Evolutionary conservation across 129 eudicot species (phyloP).

Genomic region (Escallonia herrerae): DNA sequence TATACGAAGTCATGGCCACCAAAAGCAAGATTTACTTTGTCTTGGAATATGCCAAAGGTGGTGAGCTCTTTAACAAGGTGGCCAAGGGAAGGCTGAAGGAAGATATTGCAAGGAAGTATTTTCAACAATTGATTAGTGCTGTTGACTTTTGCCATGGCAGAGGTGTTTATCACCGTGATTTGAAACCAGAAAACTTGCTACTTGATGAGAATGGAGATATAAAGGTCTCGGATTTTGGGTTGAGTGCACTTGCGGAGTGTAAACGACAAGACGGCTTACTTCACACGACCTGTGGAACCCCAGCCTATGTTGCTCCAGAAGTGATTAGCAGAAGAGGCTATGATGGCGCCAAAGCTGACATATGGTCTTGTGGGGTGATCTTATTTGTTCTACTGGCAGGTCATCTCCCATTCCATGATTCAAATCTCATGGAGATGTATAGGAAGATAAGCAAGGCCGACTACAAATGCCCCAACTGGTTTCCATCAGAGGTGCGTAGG

Average conservation of each 20-base stretch:
- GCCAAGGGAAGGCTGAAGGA: constrained; percentile 63
- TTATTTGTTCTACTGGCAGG: constrained; percentile 58
- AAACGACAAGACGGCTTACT: constrained; percentile 52
- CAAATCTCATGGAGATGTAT: constrained; percentile 66
- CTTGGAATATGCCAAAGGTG: constrained; percentile 45
- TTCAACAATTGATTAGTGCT: constrained; percentile 60
- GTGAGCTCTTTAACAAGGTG: constrained; percentile 48
- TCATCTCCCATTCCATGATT: constrained; percentile 61
- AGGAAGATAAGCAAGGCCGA: constrained; percentile 63
- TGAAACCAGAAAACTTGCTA: constrained; percentile 63
- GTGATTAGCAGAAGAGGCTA: constrained; percentile 65
- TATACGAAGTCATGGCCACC: constrained; percentile 74
- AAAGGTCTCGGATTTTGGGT: constrained; percentile 75
- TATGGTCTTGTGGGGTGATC: constrained; percentile 87
- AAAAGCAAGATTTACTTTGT: constrained; percentile 63
- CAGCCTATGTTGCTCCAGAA: constrained; percentile 78
- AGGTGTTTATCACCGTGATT: constrained; percentile 75
- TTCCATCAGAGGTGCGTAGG: constrained; percentile 49
- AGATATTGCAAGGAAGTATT: constrained; percentile 56
- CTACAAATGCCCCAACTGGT: constrained; percentile 61
- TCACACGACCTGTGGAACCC: constrained; percentile 86
- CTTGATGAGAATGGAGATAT: constrained; percentile 50
- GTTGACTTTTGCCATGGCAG: constrained; percentile 55
- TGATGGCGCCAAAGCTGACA: constrained; percentile 76
- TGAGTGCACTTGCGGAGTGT: constrained; percentile 50